A percentile compares a stretch with the other conserved stretches of the same genome.
Evolutionary conservation across 805 yeast genomes (phyloP).

Genomic region (Lipomyces sp.): DNA sequence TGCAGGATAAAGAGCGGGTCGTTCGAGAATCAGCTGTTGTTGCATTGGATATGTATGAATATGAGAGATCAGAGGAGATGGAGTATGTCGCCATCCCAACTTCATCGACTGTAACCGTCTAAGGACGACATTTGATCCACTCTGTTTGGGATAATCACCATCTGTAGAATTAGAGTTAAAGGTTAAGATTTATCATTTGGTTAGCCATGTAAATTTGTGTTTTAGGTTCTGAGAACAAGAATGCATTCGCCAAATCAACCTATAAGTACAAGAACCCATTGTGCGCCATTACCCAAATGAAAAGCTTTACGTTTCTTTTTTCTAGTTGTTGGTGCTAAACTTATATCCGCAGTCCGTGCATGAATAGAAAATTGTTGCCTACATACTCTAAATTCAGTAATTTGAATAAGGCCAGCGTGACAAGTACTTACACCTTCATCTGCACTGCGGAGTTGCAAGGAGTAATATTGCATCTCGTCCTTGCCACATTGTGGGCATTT

Average conservation of each 20-base stretch:
- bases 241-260: neutral
- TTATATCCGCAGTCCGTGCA: slow-evolving; percentile 92
- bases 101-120: slow-evolving; percentile 5
- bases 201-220: neutral
- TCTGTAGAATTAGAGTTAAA: neutral
- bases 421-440: slow-evolving; percentile 77
- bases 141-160: neutral
- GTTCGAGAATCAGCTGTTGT: slow-evolving; percentile 97
- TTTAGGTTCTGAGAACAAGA: neutral
- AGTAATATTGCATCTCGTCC: slow-evolving; percentile 98
- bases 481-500: slow-evolving; percentile 98
- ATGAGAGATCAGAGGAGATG: slow-evolving; percentile 54
- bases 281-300: neutral
- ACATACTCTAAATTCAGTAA: neutral
- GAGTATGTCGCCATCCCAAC: slow-evolving; percentile 28
- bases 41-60: slow-evolving; percentile 97
- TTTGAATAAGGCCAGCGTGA: neutral
- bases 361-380: slow-evolving; percentile 94
- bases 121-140: neutral
- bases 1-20: slow-evolving; percentile 81
- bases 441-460: slow-evolving; percentile 94
- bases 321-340: slow-evolving; percentile 87
- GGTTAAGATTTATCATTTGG: neutral
- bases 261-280: neutral
- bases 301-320: neutral